Percentiles rank a stretch among this genome's conserved stretches.
phyloP scores from a whole-genome alignment of 495 filamentous ascomycete species.

The Podospora appendiculata region DNA sequence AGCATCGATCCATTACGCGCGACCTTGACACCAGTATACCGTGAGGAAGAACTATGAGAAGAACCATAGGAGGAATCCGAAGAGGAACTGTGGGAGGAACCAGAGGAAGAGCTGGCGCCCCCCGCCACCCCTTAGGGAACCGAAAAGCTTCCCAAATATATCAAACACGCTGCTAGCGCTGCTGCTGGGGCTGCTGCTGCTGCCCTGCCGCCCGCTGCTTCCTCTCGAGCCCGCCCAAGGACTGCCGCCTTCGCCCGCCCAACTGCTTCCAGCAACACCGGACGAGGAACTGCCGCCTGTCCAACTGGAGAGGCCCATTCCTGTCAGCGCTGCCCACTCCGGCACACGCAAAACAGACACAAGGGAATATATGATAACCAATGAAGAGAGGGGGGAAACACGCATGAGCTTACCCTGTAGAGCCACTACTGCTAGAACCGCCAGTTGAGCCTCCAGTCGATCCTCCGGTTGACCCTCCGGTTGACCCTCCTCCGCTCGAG shows the following conservation, averaged over 20 bases:
- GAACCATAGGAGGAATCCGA: background rate
- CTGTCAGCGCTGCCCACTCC: background rate
- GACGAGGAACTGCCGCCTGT: background rate
- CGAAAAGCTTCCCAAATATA: too few relatives aligned
- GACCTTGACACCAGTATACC: background rate
- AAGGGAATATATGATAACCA: background rate
- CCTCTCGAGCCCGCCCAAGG: too few relatives aligned
- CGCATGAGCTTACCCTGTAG: background rate
- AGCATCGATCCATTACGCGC: background rate
- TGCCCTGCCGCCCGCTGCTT: constrained; percentile 1
- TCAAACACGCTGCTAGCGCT: background rate
- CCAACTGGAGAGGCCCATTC: background rate
- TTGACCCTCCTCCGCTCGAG: background rate
- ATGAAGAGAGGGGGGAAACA: background rate
- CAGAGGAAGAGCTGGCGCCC: background rate
- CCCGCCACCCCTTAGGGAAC: background rate
- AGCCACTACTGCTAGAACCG: background rate
- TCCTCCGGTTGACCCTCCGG: constrained; percentile 23
- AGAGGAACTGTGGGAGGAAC: background rate
- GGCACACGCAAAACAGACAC: background rate
- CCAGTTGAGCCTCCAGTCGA: constrained; percentile 25
- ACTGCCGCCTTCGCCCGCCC: too few relatives aligned
- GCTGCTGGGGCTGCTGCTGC: background rate
- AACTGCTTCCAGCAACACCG: background rate
- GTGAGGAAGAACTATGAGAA: background rate